Conservation (phyloP, 2,329 filamentous ascomycete genomes). For the Sarocladiaceae sp. region DNA sequence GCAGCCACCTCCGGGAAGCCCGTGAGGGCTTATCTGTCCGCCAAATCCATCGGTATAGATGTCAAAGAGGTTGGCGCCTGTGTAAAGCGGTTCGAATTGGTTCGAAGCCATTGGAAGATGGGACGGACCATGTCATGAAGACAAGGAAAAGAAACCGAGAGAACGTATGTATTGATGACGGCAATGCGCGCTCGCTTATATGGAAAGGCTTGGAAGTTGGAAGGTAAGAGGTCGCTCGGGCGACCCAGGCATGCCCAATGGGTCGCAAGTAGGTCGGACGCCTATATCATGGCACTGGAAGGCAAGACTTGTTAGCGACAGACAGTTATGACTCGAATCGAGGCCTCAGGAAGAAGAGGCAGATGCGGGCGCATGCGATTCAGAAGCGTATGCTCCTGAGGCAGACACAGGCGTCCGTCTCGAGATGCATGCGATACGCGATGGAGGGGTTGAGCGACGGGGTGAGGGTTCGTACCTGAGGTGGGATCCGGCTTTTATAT, state of each 20-base stretch:
- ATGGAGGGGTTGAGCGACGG: too few species aligned
- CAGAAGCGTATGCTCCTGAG: too few species aligned
- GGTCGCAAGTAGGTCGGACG: conserved; percentile 25
- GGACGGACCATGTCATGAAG: conserved; percentile 21
- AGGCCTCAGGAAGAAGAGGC: too few species aligned
- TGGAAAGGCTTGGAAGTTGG: neutral
- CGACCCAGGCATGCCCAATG: conserved; percentile 25
- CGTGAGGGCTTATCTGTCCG: conserved; percentile 17
- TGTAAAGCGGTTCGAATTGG: conserved; percentile 38
- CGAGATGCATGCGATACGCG: too few species aligned
- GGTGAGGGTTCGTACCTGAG: too few species aligned
- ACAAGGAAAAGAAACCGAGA: neutral
- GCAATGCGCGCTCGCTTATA: too few species aligned
- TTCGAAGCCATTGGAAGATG: conserved; percentile 44
- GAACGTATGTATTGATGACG: neutral
- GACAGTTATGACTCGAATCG: too few species aligned
- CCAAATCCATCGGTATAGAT: conserved; percentile 43
- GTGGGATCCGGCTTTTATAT: too few species aligned
- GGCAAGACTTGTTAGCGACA: too few species aligned
- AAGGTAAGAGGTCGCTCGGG: conserved; percentile 16
- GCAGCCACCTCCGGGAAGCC: conserved; percentile 47
- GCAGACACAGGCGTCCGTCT: too few species aligned
- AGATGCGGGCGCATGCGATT: too few species aligned
- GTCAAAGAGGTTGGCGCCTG: conserved; percentile 44
- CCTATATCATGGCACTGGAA: conserved; percentile 29